Evolutionary conservation across 306 rosid genomes (phyloP).

Genomic region (Cucumis hystrix): DNA sequence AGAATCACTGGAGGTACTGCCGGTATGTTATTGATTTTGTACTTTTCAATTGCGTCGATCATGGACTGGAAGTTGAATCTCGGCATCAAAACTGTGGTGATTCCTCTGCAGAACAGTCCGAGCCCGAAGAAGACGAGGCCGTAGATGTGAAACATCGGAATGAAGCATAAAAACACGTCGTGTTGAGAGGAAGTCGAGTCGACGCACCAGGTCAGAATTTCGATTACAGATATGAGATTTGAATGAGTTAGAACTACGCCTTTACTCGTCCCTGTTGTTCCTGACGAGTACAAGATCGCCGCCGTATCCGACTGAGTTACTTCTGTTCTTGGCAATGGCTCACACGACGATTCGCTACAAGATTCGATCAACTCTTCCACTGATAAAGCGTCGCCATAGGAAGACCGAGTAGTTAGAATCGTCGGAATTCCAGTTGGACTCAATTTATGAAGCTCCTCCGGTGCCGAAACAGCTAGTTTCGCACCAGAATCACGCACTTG

Average conservation of each 20-base stretch:
- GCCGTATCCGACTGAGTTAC: conserved; percentile 62
- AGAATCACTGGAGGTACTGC: conserved; percentile 87
- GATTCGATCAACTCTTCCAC: conserved; percentile 58
- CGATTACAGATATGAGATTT: conserved; percentile 41
- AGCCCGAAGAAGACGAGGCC: conserved; percentile 65
- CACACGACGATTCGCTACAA: conserved; percentile 24
- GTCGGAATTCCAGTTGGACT: conserved; percentile 44
- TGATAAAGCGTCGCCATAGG: conserved; percentile 17
- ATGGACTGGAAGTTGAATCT: conserved; percentile 41
- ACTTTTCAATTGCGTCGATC: conserved; percentile 42
- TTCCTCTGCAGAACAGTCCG: conserved; percentile 46
- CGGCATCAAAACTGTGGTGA: conserved; percentile 50
- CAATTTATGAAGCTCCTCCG: conserved; percentile 58
- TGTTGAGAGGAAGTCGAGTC: conserved; percentile 24
- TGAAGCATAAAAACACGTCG: conserved; percentile 67
- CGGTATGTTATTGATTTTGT: conserved; percentile 48
- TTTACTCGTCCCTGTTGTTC: conserved; percentile 81
- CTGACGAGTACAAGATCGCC: conserved; percentile 79
- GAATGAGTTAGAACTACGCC: conserved; percentile 72
- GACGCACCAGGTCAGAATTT: conserved; percentile 41
- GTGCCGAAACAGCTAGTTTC: conserved; percentile 54
- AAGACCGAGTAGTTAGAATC: conserved; percentile 26
- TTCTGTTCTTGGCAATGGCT: conserved; percentile 15
- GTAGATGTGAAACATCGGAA: conserved; percentile 81
- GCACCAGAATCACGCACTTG: conserved; percentile 64